phyloP scores from a whole-genome alignment of 139 green algal genomes.

The Picochlorum sp. region DNA sequence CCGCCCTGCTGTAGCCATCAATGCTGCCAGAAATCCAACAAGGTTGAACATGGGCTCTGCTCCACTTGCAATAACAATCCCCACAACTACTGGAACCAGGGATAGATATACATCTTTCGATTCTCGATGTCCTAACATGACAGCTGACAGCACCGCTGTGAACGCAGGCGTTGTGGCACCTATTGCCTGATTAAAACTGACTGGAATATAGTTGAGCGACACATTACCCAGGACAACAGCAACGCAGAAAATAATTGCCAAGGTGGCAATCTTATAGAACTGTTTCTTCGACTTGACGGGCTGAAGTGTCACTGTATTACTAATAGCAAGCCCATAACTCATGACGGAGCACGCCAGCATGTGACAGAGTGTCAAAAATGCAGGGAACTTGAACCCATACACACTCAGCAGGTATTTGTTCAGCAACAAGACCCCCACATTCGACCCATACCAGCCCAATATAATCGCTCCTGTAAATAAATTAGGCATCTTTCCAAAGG shows the following conservation, averaged over 20 bases:
- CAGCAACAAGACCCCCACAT: conserved; percentile 88
- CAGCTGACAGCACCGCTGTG: conserved; percentile 70
- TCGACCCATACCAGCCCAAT: conserved; percentile 68
- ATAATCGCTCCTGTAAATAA: neutral
- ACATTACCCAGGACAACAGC: conserved; percentile 89
- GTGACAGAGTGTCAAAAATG: conserved; percentile 91
- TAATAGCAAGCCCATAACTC: conserved; percentile 37
- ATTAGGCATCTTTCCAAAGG: neutral
- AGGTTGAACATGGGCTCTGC: conserved; percentile 82
- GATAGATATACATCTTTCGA: conserved; percentile 61
- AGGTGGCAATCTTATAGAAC: conserved; percentile 60
- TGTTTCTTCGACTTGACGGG: conserved; percentile 55
- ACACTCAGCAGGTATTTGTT: conserved; percentile 90
- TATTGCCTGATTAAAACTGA: conserved; percentile 93
- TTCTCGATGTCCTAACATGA: conserved; percentile 54
- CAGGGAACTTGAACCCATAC: conserved; percentile 64
- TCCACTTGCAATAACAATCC: conserved; percentile 81
- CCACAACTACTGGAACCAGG: conserved; percentile 78
- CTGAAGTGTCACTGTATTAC: conserved; percentile 47
- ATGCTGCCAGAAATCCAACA: conserved; percentile 70
- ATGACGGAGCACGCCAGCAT: conserved; percentile 78
- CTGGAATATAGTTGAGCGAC: conserved; percentile 73
- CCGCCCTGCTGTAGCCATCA: conserved; percentile 60
- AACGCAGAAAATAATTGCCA: conserved; percentile 77
- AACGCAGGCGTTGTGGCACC: conserved; percentile 92